These are phyloP conservation scores for Rhodotorula sp. DNA, from an alignment of 1,284 basidiomycete species.

Conservation along the genomic window DNA sequence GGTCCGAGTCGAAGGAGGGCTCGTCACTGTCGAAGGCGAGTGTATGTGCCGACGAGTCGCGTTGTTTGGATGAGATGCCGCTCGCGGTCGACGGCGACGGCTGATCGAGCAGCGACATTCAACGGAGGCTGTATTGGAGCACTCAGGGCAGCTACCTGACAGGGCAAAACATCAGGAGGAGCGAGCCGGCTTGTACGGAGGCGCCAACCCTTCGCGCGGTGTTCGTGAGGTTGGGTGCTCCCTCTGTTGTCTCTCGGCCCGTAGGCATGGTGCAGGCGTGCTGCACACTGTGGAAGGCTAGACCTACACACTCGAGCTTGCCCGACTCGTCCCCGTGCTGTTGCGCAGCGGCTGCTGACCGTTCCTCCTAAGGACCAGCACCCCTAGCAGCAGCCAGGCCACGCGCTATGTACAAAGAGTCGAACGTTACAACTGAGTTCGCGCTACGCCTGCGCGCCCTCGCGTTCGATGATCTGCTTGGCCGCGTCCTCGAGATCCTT, in stretches of 20 bases:
- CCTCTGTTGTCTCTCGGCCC: too few species aligned
- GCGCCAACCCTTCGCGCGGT: too few species aligned
- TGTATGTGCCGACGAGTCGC: neutral
- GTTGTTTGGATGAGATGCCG: conserved; percentile 5
- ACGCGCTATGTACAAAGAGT: too few species aligned
- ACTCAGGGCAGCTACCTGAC: neutral
- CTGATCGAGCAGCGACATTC: neutral
- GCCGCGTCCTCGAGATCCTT: conserved; percentile 24
- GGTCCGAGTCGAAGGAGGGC: conserved; percentile 18
- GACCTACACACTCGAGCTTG: too few species aligned
- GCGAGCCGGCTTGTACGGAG: too few species aligned
- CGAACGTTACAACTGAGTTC: neutral
- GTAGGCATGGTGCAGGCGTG: too few species aligned
- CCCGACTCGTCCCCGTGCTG: too few species aligned
- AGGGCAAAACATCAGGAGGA: neutral
- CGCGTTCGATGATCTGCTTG: conserved; percentile 18
- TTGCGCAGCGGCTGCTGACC: too few species aligned
- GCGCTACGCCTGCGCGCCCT: neutral
- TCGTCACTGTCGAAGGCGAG: conserved; percentile 13
- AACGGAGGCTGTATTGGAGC: neutral
- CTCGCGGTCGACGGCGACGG: neutral
- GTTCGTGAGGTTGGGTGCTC: too few species aligned
- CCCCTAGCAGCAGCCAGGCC: too few species aligned
- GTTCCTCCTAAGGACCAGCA: too few species aligned
- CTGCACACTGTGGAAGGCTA: too few species aligned